Conservation (phyloP, 768 basidiomycete species). For the Lyophyllum shimeji region DNA sequence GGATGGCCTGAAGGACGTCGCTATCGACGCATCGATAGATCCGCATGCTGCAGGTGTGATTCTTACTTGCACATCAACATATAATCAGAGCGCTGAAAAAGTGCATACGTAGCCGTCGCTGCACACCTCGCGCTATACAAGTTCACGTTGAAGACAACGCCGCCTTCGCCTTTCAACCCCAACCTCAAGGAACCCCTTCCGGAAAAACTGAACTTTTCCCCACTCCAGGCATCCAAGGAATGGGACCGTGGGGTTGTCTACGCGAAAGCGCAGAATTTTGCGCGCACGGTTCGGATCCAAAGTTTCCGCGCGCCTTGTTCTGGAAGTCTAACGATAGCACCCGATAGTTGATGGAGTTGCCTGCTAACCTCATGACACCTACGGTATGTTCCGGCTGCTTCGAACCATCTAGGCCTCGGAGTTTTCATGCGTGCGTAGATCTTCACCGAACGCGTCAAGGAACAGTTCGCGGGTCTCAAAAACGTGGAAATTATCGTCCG, state of each 20-base stretch:
- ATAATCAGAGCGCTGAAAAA: neutral
- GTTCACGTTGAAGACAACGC: slow-evolving; percentile 77
- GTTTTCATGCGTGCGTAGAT: slow-evolving; percentile 32
- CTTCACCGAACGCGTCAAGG: slow-evolving; percentile 70
- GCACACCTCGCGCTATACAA: slow-evolving; percentile 74
- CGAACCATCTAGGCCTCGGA: neutral
- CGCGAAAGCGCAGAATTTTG: slow-evolving; percentile 77
- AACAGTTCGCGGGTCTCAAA: slow-evolving; percentile 61
- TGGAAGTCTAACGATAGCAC: neutral
- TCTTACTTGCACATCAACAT: neutral
- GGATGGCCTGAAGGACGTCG: slow-evolving; percentile 61
- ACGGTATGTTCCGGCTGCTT: slow-evolving; percentile 44
- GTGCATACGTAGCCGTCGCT: slow-evolving; percentile 58
- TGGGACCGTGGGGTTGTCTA: slow-evolving; percentile 78
- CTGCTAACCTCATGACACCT: slow-evolving; percentile 85
- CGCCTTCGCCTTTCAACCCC: slow-evolving; percentile 65
- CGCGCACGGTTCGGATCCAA: slow-evolving; percentile 59
- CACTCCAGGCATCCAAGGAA: slow-evolving; percentile 48
- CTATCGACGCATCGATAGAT: slow-evolving; percentile 63
- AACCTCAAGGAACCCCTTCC: slow-evolving; percentile 51
- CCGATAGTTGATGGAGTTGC: slow-evolving; percentile 81
- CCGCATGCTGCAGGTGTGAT: slow-evolving; percentile 74
- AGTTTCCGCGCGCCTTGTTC: neutral
- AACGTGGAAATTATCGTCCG: slow-evolving; percentile 70
- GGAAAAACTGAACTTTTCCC: slow-evolving; percentile 47